These are phyloP conservation scores for Aphanoascus verrucosus DNA, from an alignment of 2,329 filamentous ascomycete species.

Conservation along the genomic window DNA sequence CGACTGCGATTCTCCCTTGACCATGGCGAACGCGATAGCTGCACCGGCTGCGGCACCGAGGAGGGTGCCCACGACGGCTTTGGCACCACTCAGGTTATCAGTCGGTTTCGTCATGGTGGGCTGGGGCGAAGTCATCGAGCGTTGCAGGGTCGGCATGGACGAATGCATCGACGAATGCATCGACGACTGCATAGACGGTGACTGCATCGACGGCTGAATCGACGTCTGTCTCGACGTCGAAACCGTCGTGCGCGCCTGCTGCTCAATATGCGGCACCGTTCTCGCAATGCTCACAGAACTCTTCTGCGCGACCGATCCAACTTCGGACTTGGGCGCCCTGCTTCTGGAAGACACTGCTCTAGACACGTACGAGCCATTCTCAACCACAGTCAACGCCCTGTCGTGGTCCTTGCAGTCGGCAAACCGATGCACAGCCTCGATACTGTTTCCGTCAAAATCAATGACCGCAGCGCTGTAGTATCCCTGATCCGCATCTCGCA, in stretches of 20 bases:
- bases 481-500: constrained; percentile 44
- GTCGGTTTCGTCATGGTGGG: constrained; percentile 24
- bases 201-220: constrained; percentile 14
- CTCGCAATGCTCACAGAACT: constrained; percentile 17
- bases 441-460: constrained; percentile 73
- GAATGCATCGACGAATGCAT: constrained; percentile 14
- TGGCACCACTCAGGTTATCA: constrained; percentile 36
- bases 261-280: constrained; percentile 14
- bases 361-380: constrained; percentile 32
- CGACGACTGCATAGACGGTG: neutral
- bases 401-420: constrained; percentile 22
- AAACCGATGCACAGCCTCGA: constrained; percentile 53
- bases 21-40: constrained; percentile 64
- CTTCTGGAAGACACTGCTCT: constrained; percentile 22
- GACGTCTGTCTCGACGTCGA: constrained; percentile 1
- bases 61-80: constrained; percentile 61
- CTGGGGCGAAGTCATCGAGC: constrained; percentile 27
- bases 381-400: constrained; percentile 27
- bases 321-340: constrained; percentile 22
- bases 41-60: constrained; percentile 70
- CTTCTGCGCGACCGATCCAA: constrained; percentile 19
- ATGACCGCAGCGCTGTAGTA: constrained; percentile 55
- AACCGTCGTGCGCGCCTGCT: constrained; percentile 14
- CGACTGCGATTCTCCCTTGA: constrained; percentile 33
- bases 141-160: constrained; percentile 14